These are phyloP conservation scores for Ilyonectria sp. DNA, from an alignment of 2,329 filamentous ascomycete species.

Conservation along the genomic window DNA sequence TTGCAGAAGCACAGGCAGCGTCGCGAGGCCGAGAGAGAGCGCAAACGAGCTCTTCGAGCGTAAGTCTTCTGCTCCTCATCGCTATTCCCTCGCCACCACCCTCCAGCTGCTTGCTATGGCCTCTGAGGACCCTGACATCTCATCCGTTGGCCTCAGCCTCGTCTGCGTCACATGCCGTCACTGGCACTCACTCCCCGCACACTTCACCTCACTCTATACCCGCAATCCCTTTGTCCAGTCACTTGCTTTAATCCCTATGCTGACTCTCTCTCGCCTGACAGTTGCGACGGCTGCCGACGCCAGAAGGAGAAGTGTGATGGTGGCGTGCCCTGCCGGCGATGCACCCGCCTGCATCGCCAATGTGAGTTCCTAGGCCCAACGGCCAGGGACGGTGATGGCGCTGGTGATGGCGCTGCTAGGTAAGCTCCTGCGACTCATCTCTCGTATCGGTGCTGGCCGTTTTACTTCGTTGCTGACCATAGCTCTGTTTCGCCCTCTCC, in stretches of 20 bases:
- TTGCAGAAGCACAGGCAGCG: constrained; percentile 50
- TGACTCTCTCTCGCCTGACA: constrained; percentile 41
- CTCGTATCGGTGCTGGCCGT: not conserved
- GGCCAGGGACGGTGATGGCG: constrained; percentile 48
- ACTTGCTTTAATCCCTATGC: not conserved
- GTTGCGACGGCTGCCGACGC: constrained; percentile 68
- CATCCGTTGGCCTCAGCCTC: constrained; percentile 7
- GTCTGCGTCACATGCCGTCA: constrained; percentile 10
- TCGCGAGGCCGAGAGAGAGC: constrained; percentile 49
- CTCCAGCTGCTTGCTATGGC: not conserved
- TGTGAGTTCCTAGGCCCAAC: constrained; percentile 62
- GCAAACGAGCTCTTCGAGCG: constrained; percentile 49
- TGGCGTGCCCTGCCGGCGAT: constrained; percentile 67
- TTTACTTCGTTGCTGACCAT: constrained; percentile 30
- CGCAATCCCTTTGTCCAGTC: not conserved
- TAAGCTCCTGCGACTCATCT: constrained; percentile 22
- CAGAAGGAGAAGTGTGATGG: constrained; percentile 72
- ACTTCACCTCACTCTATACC: constrained; percentile 9
- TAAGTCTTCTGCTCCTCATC: constrained; percentile 32
- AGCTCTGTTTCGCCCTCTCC: constrained; percentile 3
- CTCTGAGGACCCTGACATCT: constrained; percentile 1
- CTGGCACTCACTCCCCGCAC: not conserved
- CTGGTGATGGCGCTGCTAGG: constrained; percentile 43
- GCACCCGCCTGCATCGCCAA: constrained; percentile 64
- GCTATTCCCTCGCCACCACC: not conserved